Conservation (phyloP, 148 eudicot species). For the Rheum nobile region DNA sequence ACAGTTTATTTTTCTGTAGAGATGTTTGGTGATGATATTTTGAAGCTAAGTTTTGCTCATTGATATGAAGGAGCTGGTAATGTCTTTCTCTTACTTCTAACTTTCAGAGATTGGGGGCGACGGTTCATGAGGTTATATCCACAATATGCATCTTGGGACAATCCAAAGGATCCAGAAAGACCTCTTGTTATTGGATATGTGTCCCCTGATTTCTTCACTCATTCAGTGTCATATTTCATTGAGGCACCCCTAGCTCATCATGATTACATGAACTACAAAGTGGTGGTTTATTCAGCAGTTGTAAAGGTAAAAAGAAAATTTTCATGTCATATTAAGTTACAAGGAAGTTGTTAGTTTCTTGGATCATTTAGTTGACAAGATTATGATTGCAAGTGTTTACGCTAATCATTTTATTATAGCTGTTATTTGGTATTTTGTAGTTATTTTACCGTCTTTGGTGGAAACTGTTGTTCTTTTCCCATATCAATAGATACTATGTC, state of each 20-base stretch:
- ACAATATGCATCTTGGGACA: constrained; percentile 88
- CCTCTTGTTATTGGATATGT: constrained; percentile 86
- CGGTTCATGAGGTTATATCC: constrained; percentile 82
- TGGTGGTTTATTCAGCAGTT: constrained; percentile 88
- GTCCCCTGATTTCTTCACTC: constrained; percentile 98
- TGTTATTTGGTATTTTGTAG: not conserved
- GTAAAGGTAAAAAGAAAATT: constrained; percentile 59
- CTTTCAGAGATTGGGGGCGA: constrained; percentile 88
- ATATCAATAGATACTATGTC: not conserved
- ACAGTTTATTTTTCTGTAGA: not conserved
- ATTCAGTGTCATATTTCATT: constrained; percentile 92
- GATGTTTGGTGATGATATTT: not conserved
- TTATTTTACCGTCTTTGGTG: not conserved
- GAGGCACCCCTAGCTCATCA: constrained; percentile 90
- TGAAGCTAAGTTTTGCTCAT: not conserved
- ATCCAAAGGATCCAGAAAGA: constrained; percentile 76
- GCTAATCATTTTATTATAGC: not conserved
- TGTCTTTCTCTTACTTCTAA: constrained; percentile 13
- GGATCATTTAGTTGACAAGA: not conserved
- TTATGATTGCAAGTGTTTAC: not conserved
- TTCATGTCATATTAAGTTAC: not conserved
- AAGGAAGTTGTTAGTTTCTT: not conserved
- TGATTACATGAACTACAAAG: constrained; percentile 67
- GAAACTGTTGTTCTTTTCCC: not conserved
- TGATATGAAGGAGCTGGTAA: not conserved